These are phyloP conservation scores for Aspergillus oerlinghausenensis DNA, from an alignment of 2,329 filamentous ascomycete species.

Conservation along the genomic window DNA sequence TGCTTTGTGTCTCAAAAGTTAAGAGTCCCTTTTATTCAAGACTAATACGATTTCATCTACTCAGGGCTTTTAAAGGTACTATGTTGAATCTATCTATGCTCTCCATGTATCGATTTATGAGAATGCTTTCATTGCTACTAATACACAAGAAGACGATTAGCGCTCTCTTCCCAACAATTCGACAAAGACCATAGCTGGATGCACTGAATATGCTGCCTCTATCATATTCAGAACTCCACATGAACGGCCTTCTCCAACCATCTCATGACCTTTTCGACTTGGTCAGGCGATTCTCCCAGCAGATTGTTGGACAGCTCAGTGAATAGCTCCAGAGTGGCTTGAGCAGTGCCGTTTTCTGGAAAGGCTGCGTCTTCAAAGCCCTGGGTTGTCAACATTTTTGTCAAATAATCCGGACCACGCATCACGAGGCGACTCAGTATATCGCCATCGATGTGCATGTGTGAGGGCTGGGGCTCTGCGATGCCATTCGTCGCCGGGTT, in stretches of 20 bases:
- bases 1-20: not conserved
- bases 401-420: constrained; percentile 31
- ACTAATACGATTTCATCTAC: not conserved
- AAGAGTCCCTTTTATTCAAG: not conserved
- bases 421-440: constrained; percentile 55
- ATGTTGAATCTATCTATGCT: not conserved
- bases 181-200: not conserved
- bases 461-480: constrained; percentile 37
- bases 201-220: not conserved
- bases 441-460: constrained; percentile 66
- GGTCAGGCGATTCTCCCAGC: constrained; percentile 33
- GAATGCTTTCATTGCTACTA: not conserved
- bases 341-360: constrained; percentile 7
- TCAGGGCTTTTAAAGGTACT: not conserved
- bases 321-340: constrained; percentile 38
- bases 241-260: constrained; percentile 34
- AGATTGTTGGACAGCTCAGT: constrained; percentile 48
- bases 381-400: constrained; percentile 25
- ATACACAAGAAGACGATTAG: constrained; percentile 1
- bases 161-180: not conserved
- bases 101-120: not conserved
- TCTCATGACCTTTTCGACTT: constrained; percentile 24
- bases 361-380: constrained; percentile 11
- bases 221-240: constrained; percentile 17
- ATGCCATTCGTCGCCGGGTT: constrained; percentile 36